A percentile compares a stretch with the other conserved stretches of the same genome.
These are phyloP conservation scores for Funneliformis mosseae DNA, from an alignment of 192 early-diverging fungal genomes.

Conservation along the genomic window DNA sequence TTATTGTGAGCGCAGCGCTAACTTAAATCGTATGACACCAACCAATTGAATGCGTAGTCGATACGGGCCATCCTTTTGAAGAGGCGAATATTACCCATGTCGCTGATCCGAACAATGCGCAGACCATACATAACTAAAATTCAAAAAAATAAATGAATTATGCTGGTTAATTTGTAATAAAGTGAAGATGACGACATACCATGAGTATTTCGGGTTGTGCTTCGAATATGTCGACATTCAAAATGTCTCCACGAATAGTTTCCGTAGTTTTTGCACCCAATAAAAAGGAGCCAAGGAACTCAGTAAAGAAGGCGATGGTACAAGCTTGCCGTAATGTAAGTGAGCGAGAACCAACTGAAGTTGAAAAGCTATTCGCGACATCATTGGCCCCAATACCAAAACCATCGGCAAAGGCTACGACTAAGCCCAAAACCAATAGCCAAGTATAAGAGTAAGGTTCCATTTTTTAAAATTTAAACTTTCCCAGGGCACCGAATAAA, in stretches of 20 bases:
- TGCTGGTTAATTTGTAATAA: background rate
- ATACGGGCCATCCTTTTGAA: constrained; percentile 71
- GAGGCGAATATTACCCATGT: constrained; percentile 76
- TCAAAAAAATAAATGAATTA: background rate
- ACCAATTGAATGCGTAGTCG: constrained; percentile 66
- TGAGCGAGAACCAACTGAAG: constrained; percentile 78
- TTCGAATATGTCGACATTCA: constrained; percentile 58
- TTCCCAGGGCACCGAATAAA: background rate
- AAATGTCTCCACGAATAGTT: constrained; percentile 79
- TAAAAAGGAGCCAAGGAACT: constrained; percentile 77
- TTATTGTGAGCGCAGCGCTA: too few relatives aligned
- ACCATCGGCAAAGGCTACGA: constrained; percentile 70
- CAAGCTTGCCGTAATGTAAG: constrained; percentile 73
- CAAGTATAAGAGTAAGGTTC: constrained; percentile 55
- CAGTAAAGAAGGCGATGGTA: constrained; percentile 80
- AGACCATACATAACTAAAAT: constrained; percentile 69
- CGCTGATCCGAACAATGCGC: constrained; percentile 76
- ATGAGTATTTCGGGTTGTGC: constrained; percentile 74
- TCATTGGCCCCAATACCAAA: constrained; percentile 85
- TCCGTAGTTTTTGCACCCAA: constrained; percentile 72
- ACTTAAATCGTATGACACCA: background rate
- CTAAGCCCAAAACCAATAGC: constrained; percentile 67
- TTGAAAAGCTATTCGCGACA: constrained; percentile 85
- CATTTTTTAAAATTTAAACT: constrained; percentile 16
- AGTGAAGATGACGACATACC: constrained; percentile 27